Base-by-base conservation (phyloP, 2,329 filamentous ascomycete genomes). In the Paecilomyces fulvus region DNA sequence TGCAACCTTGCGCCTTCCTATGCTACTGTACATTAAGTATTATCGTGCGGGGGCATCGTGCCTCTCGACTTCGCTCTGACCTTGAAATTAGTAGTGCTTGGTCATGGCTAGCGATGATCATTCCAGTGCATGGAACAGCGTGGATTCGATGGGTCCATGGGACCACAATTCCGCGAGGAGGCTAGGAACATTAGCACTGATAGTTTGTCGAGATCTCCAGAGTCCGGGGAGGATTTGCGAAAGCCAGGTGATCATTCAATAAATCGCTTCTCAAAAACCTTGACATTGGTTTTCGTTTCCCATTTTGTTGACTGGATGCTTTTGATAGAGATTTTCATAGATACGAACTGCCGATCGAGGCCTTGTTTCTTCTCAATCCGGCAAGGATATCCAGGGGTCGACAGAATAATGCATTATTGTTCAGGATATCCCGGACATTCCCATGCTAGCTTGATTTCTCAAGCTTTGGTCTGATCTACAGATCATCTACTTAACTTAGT, bases 401-500 rank as follows among this genome's bases (percentile, higher is more conserved):
- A 30, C 31, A 51, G 49, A 46, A 52, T 53, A 55, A 57, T 55
- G 59, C 59, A 43, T 43, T 43, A 9, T 17, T 17, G n/a, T 17
- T 17, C 37, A 43, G 37, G 37, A 17, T 17, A 43, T 43, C 17
- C 37, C 6, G 37, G 37, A 17, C 37, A 43, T 43, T 43, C 37
- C 6, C 37, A 43, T 43, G n/a, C 37, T 12, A 8, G 37, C 37
- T 17, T 43, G 7, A 17, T 17, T 17, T 43, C n/a, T 10, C 37
- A 7, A 43, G n/a, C 17, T 17, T 17, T 17, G 37, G 37, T 43
- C 12, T 37, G n/a, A 37, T n/a, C 37, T 10, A n/a, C n/a, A n/a
- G n/a, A n/a, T n/a, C n/a, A n/a, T n/a, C n/a, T n/a, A n/a, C n/a
- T n/a, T n/a, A 9, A 7, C 37, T 43, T 43, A 43, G 37, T 43